Percentiles rank a stretch among this genome's conserved stretches.
These are phyloP conservation scores for Cymbopogon flexuosus DNA, from an alignment of 202 grass and related monocot genomes.

Conservation along the genomic window DNA sequence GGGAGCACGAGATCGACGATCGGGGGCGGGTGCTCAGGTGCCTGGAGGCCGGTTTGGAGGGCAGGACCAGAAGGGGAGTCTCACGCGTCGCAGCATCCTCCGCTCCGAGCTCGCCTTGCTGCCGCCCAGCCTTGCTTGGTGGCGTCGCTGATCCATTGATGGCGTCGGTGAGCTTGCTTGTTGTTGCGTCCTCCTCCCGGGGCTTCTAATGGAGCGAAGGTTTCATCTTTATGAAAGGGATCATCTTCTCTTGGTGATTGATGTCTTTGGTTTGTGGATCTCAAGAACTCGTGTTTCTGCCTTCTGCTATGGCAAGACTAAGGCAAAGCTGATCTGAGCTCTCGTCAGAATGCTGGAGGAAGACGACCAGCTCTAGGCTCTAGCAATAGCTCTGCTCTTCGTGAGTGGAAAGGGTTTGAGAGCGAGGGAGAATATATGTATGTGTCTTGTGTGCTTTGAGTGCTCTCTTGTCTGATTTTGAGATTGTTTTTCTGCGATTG, in stretches of 20 bases:
- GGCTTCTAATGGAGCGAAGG: constrained; percentile 18
- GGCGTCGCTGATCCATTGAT: constrained; percentile 46
- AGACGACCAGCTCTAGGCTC: background rate
- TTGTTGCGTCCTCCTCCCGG: background rate
- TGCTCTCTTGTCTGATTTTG: background rate
- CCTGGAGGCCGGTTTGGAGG: constrained; percentile 81
- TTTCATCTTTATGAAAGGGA: constrained; percentile 67
- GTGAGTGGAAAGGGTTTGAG: background rate
- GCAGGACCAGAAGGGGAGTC: constrained; percentile 72
- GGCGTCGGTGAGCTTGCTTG: background rate
- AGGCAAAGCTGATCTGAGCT: background rate
- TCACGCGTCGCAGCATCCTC: constrained; percentile 55
- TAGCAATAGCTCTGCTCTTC: background rate
- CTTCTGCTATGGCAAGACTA: background rate
- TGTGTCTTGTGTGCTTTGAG: background rate
- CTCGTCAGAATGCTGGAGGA: background rate
- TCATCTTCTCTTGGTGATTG: constrained; percentile 38
- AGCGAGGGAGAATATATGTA: constrained; percentile 4
- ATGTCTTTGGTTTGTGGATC: background rate
- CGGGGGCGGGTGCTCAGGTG: constrained; percentile 33
- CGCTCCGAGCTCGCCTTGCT: constrained; percentile 40
- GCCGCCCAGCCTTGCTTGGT: background rate
- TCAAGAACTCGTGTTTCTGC: background rate
- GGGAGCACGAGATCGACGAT: background rate
- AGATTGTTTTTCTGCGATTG: constrained; percentile 18